phyloP scores from a whole-genome alignment of 2,329 filamentous ascomycete genomes.

The Fusarium dimerum region DNA sequence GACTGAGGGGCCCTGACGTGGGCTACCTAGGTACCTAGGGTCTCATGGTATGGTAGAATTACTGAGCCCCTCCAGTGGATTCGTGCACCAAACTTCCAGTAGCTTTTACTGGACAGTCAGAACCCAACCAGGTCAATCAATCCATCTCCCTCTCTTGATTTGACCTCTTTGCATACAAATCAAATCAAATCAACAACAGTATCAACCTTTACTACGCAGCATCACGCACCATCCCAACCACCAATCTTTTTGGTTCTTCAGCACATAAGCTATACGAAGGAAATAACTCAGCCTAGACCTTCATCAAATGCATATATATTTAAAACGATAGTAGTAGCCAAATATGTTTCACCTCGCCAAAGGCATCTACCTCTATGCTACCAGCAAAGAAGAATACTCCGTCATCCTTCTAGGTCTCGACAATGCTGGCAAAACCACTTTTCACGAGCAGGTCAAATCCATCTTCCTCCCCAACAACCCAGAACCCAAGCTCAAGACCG shows the following conservation, averaged over 20 bases:
- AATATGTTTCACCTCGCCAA: constrained; percentile 95
- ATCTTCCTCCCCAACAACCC: constrained; percentile 69
- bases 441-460: constrained; percentile 94
- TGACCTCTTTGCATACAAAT: no score
- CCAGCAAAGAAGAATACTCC: constrained; percentile 98
- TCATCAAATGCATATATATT: neutral
- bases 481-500: constrained; percentile 76
- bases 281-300: no score
- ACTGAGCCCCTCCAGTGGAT: neutral
- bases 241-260: no score
- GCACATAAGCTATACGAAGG: no score
- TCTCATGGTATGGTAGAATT: neutral
- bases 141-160: neutral
- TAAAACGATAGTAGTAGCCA: neutral
- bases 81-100: neutral
- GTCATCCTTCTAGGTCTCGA: constrained; percentile 95
- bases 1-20: neutral
- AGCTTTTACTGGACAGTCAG: neutral
- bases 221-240: no score
- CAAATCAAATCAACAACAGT: no score
- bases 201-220: no score
- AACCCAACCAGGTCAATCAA: neutral
- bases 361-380: constrained; percentile 90
- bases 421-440: constrained; percentile 97
- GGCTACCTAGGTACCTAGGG: no score